Evolutionary conservation across 148 eudicot species (phyloP), one percentile per base, ranked within the genome.

Genomic region (Drosera capensis): DNA sequence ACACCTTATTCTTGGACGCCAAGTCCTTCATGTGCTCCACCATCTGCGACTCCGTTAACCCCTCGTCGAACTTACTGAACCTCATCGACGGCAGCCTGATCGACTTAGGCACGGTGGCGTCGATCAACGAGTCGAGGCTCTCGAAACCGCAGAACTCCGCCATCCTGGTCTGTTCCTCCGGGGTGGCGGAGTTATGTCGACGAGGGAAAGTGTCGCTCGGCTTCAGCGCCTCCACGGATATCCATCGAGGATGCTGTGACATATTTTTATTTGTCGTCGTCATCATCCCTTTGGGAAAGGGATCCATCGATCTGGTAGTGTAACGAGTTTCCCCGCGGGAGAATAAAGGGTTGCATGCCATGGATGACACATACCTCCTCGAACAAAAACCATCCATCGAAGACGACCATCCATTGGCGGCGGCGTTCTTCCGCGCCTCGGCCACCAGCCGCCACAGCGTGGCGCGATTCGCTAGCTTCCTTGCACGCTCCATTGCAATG

Each of bases 81-180:
- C 67, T 60, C 94, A 88, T 88, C 0, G 66, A 45, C 11, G 68
- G 68, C 12, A 65, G 29, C 7, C 97, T 72, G 12, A 88, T 88
- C 0, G 84, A 71, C 59, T 80, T 74, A 12, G 97, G 97, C 5
- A 88, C 97, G n/a, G 97, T 88, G 8, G 97, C 92, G 56, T 80
- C 84, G 14, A 84, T 72, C 0, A 88, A 54, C 0, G 74, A 39
- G 63, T 88, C 93, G 17, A 77, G 66, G 29, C 15, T 75, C 8
- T 65, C 44, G 41, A 57, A 75, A 15, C 97, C 97, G 39, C 81
- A 77, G 49, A 62, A 71, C 25, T 80, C 42, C 0, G 94, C 72
- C 97, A 88, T 88, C 43, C 70, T 73, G 9, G 56, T 12, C 47
- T 73, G 74, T 23, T 88, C 94, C 1, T 75, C 94, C 0, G 79